phyloP scores from a whole-genome alignment of 2,329 filamentous ascomycete species.

The Sarocladium oryzae region DNA sequence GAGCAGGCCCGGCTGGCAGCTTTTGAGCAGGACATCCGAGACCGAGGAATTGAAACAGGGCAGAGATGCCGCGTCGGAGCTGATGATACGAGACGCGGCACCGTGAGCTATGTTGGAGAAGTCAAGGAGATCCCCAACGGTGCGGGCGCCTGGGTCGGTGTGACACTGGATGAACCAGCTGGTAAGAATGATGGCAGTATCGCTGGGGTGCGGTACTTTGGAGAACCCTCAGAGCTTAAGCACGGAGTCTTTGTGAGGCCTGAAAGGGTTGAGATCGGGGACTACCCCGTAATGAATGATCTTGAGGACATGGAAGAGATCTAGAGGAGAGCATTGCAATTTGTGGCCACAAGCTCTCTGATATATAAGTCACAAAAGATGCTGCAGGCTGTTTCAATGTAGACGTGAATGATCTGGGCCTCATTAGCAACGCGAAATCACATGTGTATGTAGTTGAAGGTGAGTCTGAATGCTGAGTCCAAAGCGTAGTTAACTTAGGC shows the following conservation, averaged over 20 bases:
- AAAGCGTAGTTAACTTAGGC: too few relatives aligned
- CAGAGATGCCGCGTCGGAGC: conserved; percentile 59
- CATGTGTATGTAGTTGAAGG: too few relatives aligned
- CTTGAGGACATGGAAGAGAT: conserved; percentile 75
- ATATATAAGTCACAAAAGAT: too few relatives aligned
- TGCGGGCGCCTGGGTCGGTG: conserved; percentile 63
- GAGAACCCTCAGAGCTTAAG: conserved; percentile 55
- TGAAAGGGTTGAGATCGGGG: conserved; percentile 69
- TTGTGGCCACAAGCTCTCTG: too few relatives aligned
- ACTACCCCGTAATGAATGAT: conserved; percentile 65
- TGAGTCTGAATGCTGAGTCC: too few relatives aligned
- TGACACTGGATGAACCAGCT: conserved; percentile 71
- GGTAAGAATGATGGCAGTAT: conserved; percentile 79
- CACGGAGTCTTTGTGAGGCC: conserved; percentile 74
- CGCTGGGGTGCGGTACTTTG: conserved; percentile 63
- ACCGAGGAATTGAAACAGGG: conserved; percentile 59
- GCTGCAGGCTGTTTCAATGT: too few relatives aligned
- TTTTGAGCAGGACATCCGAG: conserved; percentile 61
- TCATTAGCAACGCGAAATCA: too few relatives aligned
- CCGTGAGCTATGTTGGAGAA: conserved; percentile 64
- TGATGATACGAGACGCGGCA: conserved; percentile 63
- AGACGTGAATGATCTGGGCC: too few relatives aligned
- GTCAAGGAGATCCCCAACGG: conserved; percentile 67
- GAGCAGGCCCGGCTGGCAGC: conserved; percentile 67
- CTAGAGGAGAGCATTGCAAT: conserved; percentile 26